Percentiles rank a stretch among this genome's conserved stretches.
These are phyloP conservation scores for Sphaerobolus stellatus DNA, from an alignment of 1,284 basidiomycete species.

Conservation along the genomic window DNA sequence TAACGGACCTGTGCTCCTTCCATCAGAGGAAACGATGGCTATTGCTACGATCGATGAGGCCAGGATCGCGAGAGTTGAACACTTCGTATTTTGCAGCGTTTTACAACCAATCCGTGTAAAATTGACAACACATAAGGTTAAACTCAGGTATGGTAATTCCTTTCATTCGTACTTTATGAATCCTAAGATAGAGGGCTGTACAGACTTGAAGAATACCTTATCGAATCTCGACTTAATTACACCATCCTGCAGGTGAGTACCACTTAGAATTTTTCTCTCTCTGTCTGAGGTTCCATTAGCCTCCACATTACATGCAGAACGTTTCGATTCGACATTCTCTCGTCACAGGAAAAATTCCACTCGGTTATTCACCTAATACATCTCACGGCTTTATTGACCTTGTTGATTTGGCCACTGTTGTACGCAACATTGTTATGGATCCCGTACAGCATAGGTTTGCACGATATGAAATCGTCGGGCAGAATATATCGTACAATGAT, in stretches of 20 bases:
- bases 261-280: neutral
- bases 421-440: constrained; percentile 26
- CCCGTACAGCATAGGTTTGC: constrained; percentile 29
- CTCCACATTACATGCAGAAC: constrained; percentile 35
- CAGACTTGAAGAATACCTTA: constrained; percentile 36
- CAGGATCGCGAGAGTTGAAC: constrained; percentile 33
- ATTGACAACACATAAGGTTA: constrained; percentile 32
- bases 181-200: neutral
- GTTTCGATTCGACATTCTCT: constrained; percentile 21
- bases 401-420: constrained; percentile 28
- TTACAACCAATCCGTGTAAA: constrained; percentile 31
- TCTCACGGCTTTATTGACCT: constrained; percentile 35
- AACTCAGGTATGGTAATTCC: constrained; percentile 23
- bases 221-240: constrained; percentile 33
- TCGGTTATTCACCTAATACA: constrained; percentile 21
- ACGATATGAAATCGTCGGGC: constrained; percentile 32
- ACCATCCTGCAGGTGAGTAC: constrained; percentile 33
- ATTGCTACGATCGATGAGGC: constrained; percentile 38
- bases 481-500: constrained; percentile 28
- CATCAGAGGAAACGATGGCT: constrained; percentile 34
- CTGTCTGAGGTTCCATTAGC: constrained; percentile 23
- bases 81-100: constrained; percentile 40
- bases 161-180: neutral
- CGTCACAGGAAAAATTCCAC: constrained; percentile 17
- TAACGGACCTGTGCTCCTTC: constrained; percentile 30